phyloP scores from a whole-genome alignment of 1,284 basidiomycete genomes.

The Waitea zeae region DNA sequence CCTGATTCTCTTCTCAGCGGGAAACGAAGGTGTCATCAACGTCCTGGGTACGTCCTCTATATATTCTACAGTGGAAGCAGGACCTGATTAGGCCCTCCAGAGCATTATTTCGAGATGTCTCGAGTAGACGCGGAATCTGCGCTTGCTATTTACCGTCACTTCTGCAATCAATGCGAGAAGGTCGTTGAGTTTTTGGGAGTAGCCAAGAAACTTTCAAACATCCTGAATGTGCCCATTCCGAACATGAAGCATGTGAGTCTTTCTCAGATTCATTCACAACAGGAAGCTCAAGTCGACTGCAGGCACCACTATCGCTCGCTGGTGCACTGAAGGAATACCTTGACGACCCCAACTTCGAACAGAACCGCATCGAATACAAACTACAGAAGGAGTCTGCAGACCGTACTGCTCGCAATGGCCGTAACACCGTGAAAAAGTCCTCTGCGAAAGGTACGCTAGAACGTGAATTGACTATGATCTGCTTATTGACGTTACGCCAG shows the following conservation, averaged over 20 bases:
- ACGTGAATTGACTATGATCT: no score
- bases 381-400: conserved; percentile 70
- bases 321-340: conserved; percentile 92
- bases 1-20: conserved; percentile 87
- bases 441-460: no score
- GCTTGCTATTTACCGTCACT: conserved; percentile 81
- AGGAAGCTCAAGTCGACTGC: not conserved
- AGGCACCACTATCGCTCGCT: conserved; percentile 90
- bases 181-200: conserved; percentile 93
- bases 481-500: no score
- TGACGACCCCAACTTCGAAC: conserved; percentile 90
- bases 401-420: no score
- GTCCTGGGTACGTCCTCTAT: conserved; percentile 47
- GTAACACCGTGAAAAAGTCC: no score
- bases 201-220: conserved; percentile 81
- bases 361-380: conserved; percentile 86
- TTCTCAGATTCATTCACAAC: no score
- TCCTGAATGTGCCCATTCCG: conserved; percentile 87
- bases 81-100: conserved; percentile 22
- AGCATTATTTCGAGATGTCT: conserved; percentile 99
- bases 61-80: not conserved
- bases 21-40: conserved; percentile 97
- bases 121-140: conserved; percentile 79
- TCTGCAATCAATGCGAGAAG: conserved; percentile 87
- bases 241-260: conserved; percentile 77